Percentiles rank a stretch among this genome's conserved stretches.
phyloP scores from a whole-genome alignment of 768 basidiomycete genomes.

The Hypholoma fasciculare region DNA sequence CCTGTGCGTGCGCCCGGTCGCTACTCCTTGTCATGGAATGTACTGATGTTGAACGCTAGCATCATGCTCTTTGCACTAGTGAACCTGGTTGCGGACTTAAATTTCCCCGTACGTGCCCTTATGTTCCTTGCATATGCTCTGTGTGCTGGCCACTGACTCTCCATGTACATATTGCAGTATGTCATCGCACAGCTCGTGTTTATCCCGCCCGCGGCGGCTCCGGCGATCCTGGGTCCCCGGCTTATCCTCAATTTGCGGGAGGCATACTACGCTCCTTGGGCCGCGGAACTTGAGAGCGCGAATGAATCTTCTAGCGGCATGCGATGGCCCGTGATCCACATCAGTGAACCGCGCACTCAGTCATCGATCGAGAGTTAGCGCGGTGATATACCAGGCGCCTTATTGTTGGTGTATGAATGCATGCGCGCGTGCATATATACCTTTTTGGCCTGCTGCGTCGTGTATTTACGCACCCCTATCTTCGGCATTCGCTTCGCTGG shows the following conservation, averaged over 20 bases:
- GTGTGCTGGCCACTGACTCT: too few species aligned
- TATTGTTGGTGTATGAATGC: too few species aligned
- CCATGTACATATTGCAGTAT: neutral
- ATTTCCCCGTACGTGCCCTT: constrained; percentile 3
- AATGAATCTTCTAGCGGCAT: too few species aligned
- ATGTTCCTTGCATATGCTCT: too few species aligned
- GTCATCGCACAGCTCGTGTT: constrained; percentile 6
- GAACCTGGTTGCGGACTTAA: constrained; percentile 5
- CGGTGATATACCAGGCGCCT: too few species aligned
- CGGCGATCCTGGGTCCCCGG: constrained; percentile 12
- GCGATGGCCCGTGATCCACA: too few species aligned
- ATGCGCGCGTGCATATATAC: too few species aligned
- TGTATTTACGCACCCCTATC: too few species aligned
- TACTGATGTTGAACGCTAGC: neutral
- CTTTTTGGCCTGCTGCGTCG: too few species aligned
- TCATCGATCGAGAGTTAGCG: too few species aligned
- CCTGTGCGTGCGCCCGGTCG: constrained; percentile 3
- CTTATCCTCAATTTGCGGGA: constrained; percentile 16
- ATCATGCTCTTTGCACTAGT: constrained; percentile 1
- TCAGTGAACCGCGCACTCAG: too few species aligned
- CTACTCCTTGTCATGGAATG: neutral
- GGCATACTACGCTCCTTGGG: constrained; percentile 15
- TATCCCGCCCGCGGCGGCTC: constrained; percentile 1
- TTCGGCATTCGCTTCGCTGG: too few species aligned
- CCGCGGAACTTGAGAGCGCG: constrained; percentile 1